Evolutionary conservation across 768 basidiomycete genomes (phyloP).

Genomic region (Lyophyllum decastes): DNA sequence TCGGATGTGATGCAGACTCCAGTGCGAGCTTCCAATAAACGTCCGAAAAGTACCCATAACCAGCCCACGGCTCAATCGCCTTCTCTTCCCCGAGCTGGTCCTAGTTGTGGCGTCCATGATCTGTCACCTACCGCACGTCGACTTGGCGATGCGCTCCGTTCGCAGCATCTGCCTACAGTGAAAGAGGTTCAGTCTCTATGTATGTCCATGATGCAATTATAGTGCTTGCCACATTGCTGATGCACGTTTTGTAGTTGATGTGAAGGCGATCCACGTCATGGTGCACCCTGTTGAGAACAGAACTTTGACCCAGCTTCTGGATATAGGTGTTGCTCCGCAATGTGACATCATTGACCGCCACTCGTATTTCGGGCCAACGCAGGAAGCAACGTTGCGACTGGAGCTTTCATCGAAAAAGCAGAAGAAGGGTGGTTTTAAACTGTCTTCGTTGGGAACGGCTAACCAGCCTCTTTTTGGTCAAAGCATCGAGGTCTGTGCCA

Average conservation of each 20-base stretch:
- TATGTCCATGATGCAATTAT: not conserved
- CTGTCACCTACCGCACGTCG: too few relatives aligned
- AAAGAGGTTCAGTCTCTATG: slow-evolving; percentile 1
- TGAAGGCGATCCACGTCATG: not conserved
- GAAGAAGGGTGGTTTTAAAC: slow-evolving; percentile 10
- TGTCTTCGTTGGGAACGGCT: slow-evolving; percentile 1
- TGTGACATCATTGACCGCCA: not conserved
- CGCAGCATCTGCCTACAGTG: not conserved
- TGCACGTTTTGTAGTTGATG: not conserved
- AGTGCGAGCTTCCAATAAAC: too few relatives aligned
- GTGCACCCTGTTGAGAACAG: not conserved
- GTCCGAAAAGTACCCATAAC: too few relatives aligned
- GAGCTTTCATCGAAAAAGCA: slow-evolving; percentile 2
- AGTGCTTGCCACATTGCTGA: not conserved
- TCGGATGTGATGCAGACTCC: too few relatives aligned
- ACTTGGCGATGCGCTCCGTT: too few relatives aligned
- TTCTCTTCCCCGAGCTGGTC: too few relatives aligned
- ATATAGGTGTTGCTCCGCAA: not conserved
- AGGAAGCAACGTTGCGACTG: not conserved
- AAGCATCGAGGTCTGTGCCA: too few relatives aligned
- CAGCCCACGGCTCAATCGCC: too few relatives aligned
- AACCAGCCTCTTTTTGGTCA: too few relatives aligned
- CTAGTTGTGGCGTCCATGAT: too few relatives aligned
- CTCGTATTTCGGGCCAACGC: not conserved
- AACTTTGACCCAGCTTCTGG: not conserved